Base-by-base conservation (phyloP, 139 green algal genomes). In the Trebouxia sp. region DNA sequence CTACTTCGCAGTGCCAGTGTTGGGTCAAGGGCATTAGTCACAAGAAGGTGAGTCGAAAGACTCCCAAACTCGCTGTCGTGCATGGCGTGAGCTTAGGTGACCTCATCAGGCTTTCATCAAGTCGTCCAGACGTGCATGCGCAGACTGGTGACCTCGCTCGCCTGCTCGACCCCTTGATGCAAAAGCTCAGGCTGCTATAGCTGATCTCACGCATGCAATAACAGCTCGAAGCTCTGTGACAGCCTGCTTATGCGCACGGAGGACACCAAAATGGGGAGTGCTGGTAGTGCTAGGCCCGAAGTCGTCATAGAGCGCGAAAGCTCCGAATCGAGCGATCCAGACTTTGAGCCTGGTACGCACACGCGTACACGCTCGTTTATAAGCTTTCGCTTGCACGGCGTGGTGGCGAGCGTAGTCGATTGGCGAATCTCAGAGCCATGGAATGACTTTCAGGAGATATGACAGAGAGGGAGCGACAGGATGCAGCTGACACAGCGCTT, bases 201-300 rank as follows among this genome's bases (percentile, higher is more conserved):
- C 30, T 35, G 55, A 28, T 65, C 28, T 28, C 20, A 35, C 37
- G 62, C 62, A 72, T 72, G 62, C 62, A 69, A 30, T 10, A 41
- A 53, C 47, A 17, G 30, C 30, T 15, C 7, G 30, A 15, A 43
- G 32, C 32, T 22, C 62, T 72, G 62, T 41, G 62, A 72, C 32
- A 30, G 55, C 28, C 32, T 42, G 32, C 35, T 28, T 37, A 72
- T 72, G 62, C 62, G 42, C 62, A 12, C 17, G 62, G 62, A 72
- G 62, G 62, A 72, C 62, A 43, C 24, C 11, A 24, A 45, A 32
- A 72, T 72, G 62, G 62, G 62, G n/a, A 72, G 62, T 35, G 62
- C 62, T 11, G 62, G 62, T 6, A 72, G 62, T 45, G 62, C 62
- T n/a, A 72, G 62, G 43, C 62, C 32, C 47, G 47, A 53, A 53